phyloP scores from a whole-genome alignment of 106 monocot genomes.

The Acorus calamus region DNA sequence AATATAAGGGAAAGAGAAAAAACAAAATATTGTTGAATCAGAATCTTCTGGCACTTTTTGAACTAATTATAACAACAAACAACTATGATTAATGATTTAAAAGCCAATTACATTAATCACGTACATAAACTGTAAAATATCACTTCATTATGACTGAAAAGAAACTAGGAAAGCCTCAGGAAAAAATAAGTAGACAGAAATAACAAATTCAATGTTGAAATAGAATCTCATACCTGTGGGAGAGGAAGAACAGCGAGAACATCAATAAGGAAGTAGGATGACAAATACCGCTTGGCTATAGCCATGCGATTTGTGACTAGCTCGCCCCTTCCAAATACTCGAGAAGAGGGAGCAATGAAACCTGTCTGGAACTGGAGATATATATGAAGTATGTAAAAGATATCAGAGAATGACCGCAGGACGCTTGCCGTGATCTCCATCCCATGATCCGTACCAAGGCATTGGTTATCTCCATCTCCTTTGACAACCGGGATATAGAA shows the following conservation, averaged over 20 bases:
- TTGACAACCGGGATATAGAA: conserved; percentile 71
- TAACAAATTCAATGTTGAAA: neutral
- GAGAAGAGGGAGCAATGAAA: conserved; percentile 83
- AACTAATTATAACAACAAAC: too few relatives aligned
- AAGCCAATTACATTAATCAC: too few relatives aligned
- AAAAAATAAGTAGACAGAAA: neutral
- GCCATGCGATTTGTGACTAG: conserved; percentile 58
- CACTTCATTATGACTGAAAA: too few relatives aligned
- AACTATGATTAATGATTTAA: too few relatives aligned
- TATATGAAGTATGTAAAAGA: conserved; percentile 85
- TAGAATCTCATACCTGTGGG: conserved; percentile 62
- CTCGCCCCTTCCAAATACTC: conserved; percentile 85
- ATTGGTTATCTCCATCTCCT: conserved; percentile 15
- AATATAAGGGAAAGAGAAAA: too few relatives aligned
- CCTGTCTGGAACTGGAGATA: conserved; percentile 91
- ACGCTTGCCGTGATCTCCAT: conserved; percentile 71
- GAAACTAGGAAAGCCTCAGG: too few relatives aligned
- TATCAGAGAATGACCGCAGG: conserved; percentile 73
- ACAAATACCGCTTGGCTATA: conserved; percentile 71
- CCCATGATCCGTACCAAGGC: conserved; percentile 54
- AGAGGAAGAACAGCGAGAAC: conserved; percentile 91
- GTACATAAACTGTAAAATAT: too few relatives aligned
- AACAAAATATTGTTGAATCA: too few relatives aligned
- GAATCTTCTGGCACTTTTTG: too few relatives aligned
- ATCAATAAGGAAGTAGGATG: conserved; percentile 75